These are phyloP conservation scores for Chaetothyriales sp. DNA, from an alignment of 2,329 filamentous ascomycete species.

Conservation along the genomic window DNA sequence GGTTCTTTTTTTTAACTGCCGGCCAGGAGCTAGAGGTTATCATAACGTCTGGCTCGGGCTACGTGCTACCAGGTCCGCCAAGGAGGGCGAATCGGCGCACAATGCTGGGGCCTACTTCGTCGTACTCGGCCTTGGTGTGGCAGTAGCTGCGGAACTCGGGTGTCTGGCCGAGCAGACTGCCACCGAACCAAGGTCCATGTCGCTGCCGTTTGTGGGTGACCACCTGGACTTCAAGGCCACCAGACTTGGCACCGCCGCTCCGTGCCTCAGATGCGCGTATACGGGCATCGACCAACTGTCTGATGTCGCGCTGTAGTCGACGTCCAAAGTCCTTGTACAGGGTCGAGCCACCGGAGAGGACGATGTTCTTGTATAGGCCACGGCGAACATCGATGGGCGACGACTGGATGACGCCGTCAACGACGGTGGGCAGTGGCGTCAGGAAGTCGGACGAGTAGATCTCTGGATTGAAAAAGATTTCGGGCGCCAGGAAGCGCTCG, in stretches of 20 bases:
- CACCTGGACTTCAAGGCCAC: slow-evolving; percentile 89
- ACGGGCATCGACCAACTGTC: slow-evolving; percentile 82
- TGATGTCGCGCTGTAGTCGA: slow-evolving; percentile 89
- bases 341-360: slow-evolving; percentile 89
- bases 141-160: slow-evolving; percentile 98
- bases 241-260: slow-evolving; percentile 82
- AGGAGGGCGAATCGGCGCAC: slow-evolving; percentile 86
- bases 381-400: slow-evolving; percentile 94
- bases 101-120: slow-evolving; percentile 91
- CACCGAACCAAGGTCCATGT: slow-evolving; percentile 97
- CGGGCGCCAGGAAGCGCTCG: slow-evolving; percentile 91
- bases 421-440: slow-evolving; percentile 82
- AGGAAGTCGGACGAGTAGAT: slow-evolving; percentile 99
- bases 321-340: slow-evolving; percentile 97
- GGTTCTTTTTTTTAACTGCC: too few relatives aligned
- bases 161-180: slow-evolving; percentile 87
- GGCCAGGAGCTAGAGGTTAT: too few relatives aligned
- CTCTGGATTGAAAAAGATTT: slow-evolving; percentile 99
- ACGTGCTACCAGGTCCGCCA: slow-evolving; percentile 62
- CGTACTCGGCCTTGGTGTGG: slow-evolving; percentile 80
- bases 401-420: slow-evolving; percentile 92
- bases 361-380: slow-evolving; percentile 99
- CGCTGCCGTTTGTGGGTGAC: slow-evolving; percentile 95
- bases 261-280: slow-evolving; percentile 84
- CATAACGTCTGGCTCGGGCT: slow-evolving; percentile 9